Evolutionary conservation across 768 basidiomycete genomes (phyloP), one percentile per base, ranked within the genome.

Genomic region (Solioccasus polychromus): DNA sequence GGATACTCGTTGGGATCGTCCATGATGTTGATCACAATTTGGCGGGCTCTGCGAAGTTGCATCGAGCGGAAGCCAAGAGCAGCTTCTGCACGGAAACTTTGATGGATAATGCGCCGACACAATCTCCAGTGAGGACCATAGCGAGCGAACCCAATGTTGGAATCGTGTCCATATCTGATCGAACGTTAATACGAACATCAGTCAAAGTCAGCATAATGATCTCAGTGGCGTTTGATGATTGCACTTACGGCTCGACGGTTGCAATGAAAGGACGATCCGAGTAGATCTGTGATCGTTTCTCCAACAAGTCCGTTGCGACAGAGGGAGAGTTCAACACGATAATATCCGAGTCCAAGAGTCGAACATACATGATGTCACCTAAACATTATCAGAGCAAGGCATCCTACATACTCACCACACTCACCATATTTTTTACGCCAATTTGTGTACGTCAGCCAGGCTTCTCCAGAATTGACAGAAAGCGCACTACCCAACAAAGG

Each of bases 241-340:
- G n/a, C 6, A 31, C 50, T 45, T 28, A 54, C 47, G 32, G 47
- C 3, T 44, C 18, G 10, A 48, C 6, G 7, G 41, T 44, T 4
- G 44, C 29, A 10, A 52, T 36, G 10, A 36, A 48, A 2, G 47
- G 47, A 22, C 51, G 53, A 15, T 52, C 51, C 12, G 53, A 54
- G 17, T 52, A 54, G 26, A 37, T 45, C 15, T 48, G 46, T 8
- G 53, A 54, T 15, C 51, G 51, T 23, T 52, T 48, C 14, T 44
- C 53, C 8, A 52, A 39, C 14, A 52, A 8, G 2, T 48, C 51
- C 2, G 5, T 30, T 8, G 42, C 46, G 18, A 18, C 39, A 1
- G 29, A 26, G 15, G 2, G 11, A 6, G 53, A 54, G n/a, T 45
- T 52, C 41, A 52, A 14, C 6, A 52, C 32, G 26, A 54, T 5